Base-by-base conservation (phyloP, 371 early-diverging fungal species). In the Rhizopus delemar region DNA sequence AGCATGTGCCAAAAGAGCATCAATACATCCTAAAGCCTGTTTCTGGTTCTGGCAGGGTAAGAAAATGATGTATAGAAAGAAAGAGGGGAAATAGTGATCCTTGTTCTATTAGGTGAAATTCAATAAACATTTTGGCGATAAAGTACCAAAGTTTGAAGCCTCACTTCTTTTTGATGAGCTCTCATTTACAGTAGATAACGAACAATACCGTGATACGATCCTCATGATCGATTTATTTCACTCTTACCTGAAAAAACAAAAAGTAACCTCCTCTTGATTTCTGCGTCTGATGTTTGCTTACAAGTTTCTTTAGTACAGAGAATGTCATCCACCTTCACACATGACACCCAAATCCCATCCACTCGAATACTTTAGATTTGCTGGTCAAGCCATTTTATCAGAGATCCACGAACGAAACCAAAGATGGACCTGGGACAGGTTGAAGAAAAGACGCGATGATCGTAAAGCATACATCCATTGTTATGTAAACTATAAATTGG, bases 21-120 rank as follows among this genome's bases (percentile, higher is more conserved):
- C 93, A 93, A 57, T 95, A 92, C 56, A 86, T 98, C 9, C 71
- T 98, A 33, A 91, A 90, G 62, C 98, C 98, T 1, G 96, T 98
- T 0, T 91, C 93, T n/a, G 98, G 97, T 4, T 82, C 83, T 34
- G 98, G 96, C 33, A 85, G 88, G 68, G 91, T 91, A 57, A 53
- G 41, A 39, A 35, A 46, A 31, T 3, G 9, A 48, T 43, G 5
- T 33, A 43, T 33, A 22, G 48, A 43, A 43, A 43, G 15, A 43
- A 13, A 43, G 15, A 43, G n/a, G n/a, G 7, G 5, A 43, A 41
- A 43, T 9, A 39, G 39, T 12, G 22, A 22, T n/a, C 41, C 32
- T 33, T 12, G 32, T n/a, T 7, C 3, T 51, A 4, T 11, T 64
- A 70, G 71, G 60, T 78, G 29, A 83, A 84, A 22, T 65, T 92